These are phyloP conservation scores for Populus tremula DNA, from an alignment of 345 rosid genomes.

Conservation along the genomic window DNA sequence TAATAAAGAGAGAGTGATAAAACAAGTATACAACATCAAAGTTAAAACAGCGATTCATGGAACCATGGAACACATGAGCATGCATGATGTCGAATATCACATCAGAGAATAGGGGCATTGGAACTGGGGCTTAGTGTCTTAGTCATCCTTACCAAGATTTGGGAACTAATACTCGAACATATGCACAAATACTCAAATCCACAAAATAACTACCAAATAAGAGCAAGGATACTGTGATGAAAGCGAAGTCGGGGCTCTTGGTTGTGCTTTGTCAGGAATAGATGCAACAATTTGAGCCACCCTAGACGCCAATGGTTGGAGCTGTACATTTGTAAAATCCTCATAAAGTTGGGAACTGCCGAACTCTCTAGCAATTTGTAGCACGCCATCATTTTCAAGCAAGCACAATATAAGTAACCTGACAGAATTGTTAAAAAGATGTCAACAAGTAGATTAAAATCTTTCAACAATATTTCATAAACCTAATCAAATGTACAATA, in stretches of 20 bases:
- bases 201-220: constrained; percentile 12
- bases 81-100: background rate
- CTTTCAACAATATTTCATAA: background rate
- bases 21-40: background rate
- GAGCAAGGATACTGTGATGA: constrained; percentile 88
- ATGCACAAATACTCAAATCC: background rate
- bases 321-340: constrained; percentile 26
- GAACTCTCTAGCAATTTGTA: constrained; percentile 58
- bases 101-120: background rate
- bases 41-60: background rate
- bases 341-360: constrained; percentile 25
- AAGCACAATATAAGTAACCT: constrained; percentile 77
- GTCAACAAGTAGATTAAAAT: constrained; percentile 3
- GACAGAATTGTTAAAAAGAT: constrained; percentile 23
- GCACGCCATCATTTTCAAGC: constrained; percentile 74
- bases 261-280: constrained; percentile 84
- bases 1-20: background rate
- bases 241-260: constrained; percentile 53
- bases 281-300: constrained; percentile 75
- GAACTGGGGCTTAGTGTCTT: background rate
- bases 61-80: background rate
- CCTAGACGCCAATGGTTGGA: constrained; percentile 46
- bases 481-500: constrained; percentile 1
- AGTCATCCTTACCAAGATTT: background rate
- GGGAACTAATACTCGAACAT: background rate